These are phyloP conservation scores for Penicillium brevicompactum DNA, from an alignment of 2,329 filamentous ascomycete species.

Conservation along the genomic window DNA sequence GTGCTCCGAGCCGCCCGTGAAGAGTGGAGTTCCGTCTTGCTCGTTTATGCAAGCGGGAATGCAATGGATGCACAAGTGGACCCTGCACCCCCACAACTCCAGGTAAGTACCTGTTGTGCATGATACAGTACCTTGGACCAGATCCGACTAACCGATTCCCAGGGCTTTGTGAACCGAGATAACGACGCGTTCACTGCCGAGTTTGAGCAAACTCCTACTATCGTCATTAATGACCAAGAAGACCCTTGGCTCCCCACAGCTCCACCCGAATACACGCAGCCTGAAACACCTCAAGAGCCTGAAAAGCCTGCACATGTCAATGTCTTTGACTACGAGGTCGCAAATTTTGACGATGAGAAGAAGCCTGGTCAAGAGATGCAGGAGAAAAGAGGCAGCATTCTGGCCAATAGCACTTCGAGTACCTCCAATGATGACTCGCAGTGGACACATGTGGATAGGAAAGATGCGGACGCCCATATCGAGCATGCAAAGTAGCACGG, in stretches of 20 bases:
- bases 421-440: slow-evolving; percentile 8
- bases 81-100: slow-evolving; percentile 37
- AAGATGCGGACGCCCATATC: slow-evolving; percentile 15
- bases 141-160: slow-evolving; percentile 15
- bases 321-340: slow-evolving; percentile 43
- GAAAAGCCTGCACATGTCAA: slow-evolving; percentile 30
- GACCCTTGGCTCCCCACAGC: slow-evolving; percentile 5
- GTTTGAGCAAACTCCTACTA: slow-evolving; percentile 25
- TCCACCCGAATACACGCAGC: neutral
- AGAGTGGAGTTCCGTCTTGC: slow-evolving; percentile 55
- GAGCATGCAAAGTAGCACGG: slow-evolving; percentile 11
- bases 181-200: slow-evolving; percentile 47
- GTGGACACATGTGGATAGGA: slow-evolving; percentile 12
- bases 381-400: slow-evolving; percentile 33
- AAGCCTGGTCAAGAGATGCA: slow-evolving; percentile 41
- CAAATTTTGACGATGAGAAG: slow-evolving; percentile 37
- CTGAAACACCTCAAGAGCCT: neutral
- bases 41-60: slow-evolving; percentile 61
- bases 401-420: slow-evolving; percentile 21
- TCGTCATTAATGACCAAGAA: slow-evolving; percentile 8
- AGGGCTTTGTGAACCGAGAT: slow-evolving; percentile 54
- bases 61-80: slow-evolving; percentile 40
- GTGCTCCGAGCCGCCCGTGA: slow-evolving; percentile 57
- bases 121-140: neutral
- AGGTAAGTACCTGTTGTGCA: slow-evolving; percentile 31